Conservation (phyloP, 2,329 filamentous ascomycete genomes). For the Calonectria pauciramosa region DNA sequence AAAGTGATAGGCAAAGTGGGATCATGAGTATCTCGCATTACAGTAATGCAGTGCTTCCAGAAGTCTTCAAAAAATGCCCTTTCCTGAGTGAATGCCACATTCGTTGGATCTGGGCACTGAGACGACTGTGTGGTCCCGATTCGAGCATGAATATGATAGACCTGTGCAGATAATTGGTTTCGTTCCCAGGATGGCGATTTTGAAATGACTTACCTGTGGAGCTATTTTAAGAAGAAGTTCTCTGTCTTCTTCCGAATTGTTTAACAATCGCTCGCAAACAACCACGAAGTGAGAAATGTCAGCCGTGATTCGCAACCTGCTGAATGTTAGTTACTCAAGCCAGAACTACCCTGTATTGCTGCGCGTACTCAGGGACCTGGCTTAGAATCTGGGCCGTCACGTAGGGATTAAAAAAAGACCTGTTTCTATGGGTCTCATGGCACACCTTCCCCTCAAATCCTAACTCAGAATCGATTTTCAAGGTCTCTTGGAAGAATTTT, state of each 20-base stretch:
- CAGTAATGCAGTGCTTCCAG: neutral
- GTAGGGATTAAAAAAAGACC: neutral
- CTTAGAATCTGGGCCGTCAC: neutral
- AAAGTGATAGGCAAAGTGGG: neutral
- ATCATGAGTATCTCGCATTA: neutral
- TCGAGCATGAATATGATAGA: neutral
- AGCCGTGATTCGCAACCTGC: neutral
- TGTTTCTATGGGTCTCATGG: neutral
- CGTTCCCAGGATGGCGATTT: too few relatives aligned
- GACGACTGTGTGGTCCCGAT: neutral
- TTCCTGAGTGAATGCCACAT: neutral
- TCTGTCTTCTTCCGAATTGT: neutral
- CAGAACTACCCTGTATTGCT: too few relatives aligned
- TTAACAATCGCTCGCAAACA: neutral
- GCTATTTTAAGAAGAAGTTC: neutral
- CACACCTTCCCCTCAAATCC: neutral
- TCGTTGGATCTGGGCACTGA: neutral
- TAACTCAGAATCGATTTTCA: neutral
- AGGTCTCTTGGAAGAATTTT: neutral
- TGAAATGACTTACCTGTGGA: neutral
- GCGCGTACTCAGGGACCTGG: neutral
- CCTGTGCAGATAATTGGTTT: neutral
- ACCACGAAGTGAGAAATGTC: neutral
- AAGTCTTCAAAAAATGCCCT: neutral
- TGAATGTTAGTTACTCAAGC: neutral